Evolutionary conservation across 768 basidiomycete species (phyloP), one percentile per base, ranked within the genome.

Genomic region (Boletus rubroflammeus): DNA sequence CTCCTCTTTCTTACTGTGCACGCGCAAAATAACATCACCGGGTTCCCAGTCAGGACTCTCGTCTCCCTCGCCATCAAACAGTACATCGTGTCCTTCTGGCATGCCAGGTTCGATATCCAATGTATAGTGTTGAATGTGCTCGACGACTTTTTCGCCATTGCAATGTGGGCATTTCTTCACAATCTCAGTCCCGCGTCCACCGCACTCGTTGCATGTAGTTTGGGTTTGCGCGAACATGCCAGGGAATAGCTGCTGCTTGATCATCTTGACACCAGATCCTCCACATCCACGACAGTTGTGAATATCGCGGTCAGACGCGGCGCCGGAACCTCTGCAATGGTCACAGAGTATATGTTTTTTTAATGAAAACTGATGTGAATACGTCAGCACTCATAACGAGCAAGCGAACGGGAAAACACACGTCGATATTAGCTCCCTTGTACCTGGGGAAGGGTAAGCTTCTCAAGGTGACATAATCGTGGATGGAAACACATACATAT

Each of bases 1-100:
- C 59, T 81, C 81, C 55, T 85, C 81, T 61, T 85, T 84, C 71
- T 80, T 80, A 64, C 87, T 94, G 60, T 88, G 76, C 15, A 98
- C 85, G 47, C 93, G 77, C 44, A 98, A 76, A 35, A 98, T 78
- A 46, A 99, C 83, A 72, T 99, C 95, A 8, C 97, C 97, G 6
- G 97, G 76, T 64, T 96, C 94, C 90, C 90, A 97, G 61, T 98
- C 97, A 3, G 93, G 92, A 52, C 79, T 89, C 74, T 99, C 95
- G 67, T 98, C 97, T 42, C 90, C 90, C 68, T 98, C 95, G n/a
- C 93, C 93, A 62, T 97, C 92, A 55, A 94, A 98, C 1, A 95
- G 80, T 35, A 95, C 82, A 69, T 99, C 92, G 64, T 90, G 86
- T 1, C 90, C 93, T 65, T 99, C 97, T 0, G 95, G 91, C 76